phyloP scores from a whole-genome alignment of 2,329 filamentous ascomycete genomes.

The Botryotinia calthae region DNA sequence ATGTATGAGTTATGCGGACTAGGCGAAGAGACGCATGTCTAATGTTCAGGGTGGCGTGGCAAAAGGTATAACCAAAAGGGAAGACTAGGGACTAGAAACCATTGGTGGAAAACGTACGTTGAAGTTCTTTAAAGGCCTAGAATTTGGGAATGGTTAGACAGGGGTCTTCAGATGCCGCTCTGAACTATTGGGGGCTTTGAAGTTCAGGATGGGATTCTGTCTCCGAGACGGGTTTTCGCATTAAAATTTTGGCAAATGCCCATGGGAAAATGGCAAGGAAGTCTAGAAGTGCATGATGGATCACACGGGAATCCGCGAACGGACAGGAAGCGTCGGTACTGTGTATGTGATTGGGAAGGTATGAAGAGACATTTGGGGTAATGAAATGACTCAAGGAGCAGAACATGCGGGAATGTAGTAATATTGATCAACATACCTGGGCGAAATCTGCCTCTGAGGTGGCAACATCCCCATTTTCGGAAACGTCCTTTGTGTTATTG shows the following conservation, averaged over 20 bases:
- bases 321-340: neutral
- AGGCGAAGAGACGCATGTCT: neutral
- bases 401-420: neutral
- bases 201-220: constrained; percentile 6
- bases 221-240: neutral
- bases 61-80: neutral
- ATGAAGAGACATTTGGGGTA: neutral
- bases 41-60: neutral
- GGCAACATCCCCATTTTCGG: neutral
- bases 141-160: constrained; percentile 13
- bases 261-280: neutral
- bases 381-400: neutral
- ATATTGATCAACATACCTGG: constrained; percentile 11
- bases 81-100: neutral
- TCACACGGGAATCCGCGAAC: constrained; percentile 1
- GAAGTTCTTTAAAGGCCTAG: constrained; percentile 21
- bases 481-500: neutral
- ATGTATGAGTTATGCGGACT: neutral
- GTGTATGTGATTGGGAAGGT: neutral
- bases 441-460: constrained; percentile 9
- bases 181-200: neutral
- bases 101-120: constrained; percentile 14
- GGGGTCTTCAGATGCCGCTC: constrained; percentile 1
- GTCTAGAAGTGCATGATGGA: neutral
- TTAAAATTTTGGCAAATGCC: neutral